Conservation (phyloP, 2,329 filamentous ascomycete genomes). For the Pyricularia grisea region DNA sequence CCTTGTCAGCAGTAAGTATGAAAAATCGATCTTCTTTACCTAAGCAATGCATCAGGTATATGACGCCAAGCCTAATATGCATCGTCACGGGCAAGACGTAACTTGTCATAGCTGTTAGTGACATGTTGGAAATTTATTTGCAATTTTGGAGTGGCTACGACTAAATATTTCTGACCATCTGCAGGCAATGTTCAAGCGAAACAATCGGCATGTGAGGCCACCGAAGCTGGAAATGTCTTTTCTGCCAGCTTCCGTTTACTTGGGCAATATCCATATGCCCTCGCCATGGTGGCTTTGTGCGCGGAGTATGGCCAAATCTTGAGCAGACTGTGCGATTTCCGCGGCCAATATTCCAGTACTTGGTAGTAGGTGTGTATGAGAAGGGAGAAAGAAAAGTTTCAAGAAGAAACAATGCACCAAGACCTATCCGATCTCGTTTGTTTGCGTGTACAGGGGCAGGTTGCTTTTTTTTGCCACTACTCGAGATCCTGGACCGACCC, state of each 20-base stretch:
- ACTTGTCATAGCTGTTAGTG: not conserved
- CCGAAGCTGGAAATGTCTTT: not conserved
- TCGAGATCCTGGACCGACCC: not conserved
- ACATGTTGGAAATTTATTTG: not conserved
- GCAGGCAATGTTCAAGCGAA: not conserved
- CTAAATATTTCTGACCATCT: not conserved
- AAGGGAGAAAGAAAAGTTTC: too few relatives aligned
- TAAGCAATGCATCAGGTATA: too few relatives aligned
- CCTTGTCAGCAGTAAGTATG: too few relatives aligned
- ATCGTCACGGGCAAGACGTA: not conserved
- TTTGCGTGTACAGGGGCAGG: not conserved
- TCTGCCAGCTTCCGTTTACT: not conserved
- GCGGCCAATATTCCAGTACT: too few relatives aligned
- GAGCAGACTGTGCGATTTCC: too few relatives aligned
- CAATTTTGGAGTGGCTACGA: not conserved
- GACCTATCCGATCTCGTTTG: not conserved
- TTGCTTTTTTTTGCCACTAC: not conserved
- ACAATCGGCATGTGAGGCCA: not conserved
- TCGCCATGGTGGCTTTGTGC: too few relatives aligned
- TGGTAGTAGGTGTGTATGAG: too few relatives aligned
- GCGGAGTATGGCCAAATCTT: not conserved
- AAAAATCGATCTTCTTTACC: too few relatives aligned
- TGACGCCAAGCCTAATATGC: not conserved
- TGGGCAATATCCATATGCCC: not conserved
- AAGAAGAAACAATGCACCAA: not conserved